A percentile compares a stretch with the other conserved stretches of the same genome.
phyloP scores from a whole-genome alignment of 768 basidiomycete genomes.

The Phanerochaete carnosa region DNA sequence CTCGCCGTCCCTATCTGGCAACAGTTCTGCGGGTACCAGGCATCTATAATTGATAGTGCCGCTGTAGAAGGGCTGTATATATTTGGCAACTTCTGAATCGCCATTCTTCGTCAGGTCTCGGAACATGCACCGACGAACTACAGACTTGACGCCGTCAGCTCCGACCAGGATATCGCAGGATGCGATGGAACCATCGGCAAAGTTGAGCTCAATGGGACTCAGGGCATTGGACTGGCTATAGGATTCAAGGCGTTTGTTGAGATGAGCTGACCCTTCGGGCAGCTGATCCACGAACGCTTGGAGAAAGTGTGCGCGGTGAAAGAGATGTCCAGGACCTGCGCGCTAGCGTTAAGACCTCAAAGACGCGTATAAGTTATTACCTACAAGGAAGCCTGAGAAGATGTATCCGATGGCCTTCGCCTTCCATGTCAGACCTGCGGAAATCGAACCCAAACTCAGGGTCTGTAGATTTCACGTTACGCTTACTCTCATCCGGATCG shows the following conservation, averaged over 20 bases:
- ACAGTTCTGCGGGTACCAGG: slow-evolving; percentile 37
- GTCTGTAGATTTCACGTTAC: slow-evolving; percentile 21
- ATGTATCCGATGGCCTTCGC: slow-evolving; percentile 38
- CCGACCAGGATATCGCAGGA: slow-evolving; percentile 31
- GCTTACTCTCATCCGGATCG: not conserved
- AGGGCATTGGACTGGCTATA: slow-evolving; percentile 9
- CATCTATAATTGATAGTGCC: slow-evolving; percentile 45
- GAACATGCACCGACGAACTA: slow-evolving; percentile 30
- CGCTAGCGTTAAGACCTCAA: not conserved
- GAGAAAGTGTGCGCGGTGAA: slow-evolving; percentile 48
- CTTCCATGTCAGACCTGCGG: slow-evolving; percentile 37
- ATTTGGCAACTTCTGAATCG: slow-evolving; percentile 25
- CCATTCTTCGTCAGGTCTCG: slow-evolving; percentile 18
- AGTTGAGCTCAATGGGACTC: slow-evolving; percentile 14
- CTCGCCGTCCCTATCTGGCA: slow-evolving; percentile 21
- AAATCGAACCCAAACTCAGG: slow-evolving; percentile 39
- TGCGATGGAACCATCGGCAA: slow-evolving; percentile 24
- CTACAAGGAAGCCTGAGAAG: slow-evolving; percentile 40
- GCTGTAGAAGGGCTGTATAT: slow-evolving; percentile 43
- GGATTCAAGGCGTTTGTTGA: slow-evolving; percentile 27
- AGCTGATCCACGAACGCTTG: slow-evolving; percentile 36
- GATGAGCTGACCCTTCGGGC: slow-evolving; percentile 23
- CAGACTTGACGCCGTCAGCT: slow-evolving; percentile 31
- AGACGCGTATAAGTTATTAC: not conserved
- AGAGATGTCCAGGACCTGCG: slow-evolving; percentile 33